These are phyloP conservation scores for Pholiota conissans DNA, from an alignment of 768 basidiomycete species.

Conservation along the genomic window DNA sequence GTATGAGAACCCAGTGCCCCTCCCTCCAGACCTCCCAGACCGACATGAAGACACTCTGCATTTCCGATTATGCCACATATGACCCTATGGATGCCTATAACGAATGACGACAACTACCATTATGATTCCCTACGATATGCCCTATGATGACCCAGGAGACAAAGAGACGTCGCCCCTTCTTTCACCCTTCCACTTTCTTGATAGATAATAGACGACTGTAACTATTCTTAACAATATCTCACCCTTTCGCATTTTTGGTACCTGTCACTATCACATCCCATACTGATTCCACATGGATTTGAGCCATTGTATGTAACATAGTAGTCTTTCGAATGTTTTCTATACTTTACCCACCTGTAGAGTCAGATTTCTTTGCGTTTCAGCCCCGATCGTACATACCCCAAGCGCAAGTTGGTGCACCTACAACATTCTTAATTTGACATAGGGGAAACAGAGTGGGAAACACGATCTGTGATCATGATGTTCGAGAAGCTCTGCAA, in stretches of 20 bases:
- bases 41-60: conserved; percentile 14
- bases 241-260: too few relatives aligned
- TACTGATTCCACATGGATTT: not conserved
- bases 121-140: not conserved
- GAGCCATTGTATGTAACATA: not conserved
- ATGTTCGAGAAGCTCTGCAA: not conserved
- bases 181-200: not conserved
- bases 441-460: not conserved
- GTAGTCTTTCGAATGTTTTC: not conserved
- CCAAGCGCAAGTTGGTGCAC: not conserved
- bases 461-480: conserved; percentile 1
- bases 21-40: conserved; percentile 1
- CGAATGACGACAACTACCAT: not conserved
- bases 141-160: not conserved
- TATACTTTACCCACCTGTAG: not conserved
- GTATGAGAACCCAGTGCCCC: conserved; percentile 27
- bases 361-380: not conserved
- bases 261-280: not conserved
- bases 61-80: not conserved
- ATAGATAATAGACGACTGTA: not conserved
- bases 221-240: not conserved
- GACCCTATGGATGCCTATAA: not conserved
- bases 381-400: not conserved
- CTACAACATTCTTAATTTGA: not conserved
- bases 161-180: not conserved